Evolutionary conservation across 352 stramenopile species (phyloP).

Genomic region (Nannochloropsis limnetica): DNA sequence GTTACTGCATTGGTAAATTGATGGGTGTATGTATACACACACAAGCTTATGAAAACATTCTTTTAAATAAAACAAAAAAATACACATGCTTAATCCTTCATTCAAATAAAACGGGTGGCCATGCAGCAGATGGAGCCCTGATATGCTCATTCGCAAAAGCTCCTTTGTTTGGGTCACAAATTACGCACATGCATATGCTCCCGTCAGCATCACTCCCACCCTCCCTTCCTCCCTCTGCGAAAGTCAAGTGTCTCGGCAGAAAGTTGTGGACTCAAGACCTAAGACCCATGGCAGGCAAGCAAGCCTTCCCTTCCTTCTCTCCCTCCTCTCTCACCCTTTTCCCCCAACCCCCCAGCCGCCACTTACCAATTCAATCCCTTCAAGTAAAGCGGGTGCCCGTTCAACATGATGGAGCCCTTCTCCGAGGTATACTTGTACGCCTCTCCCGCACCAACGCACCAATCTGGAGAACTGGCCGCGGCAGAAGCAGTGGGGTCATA

Average conservation of each 20-base stretch:
- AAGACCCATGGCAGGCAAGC: neutral
- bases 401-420: conserved; percentile 16
- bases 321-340: neutral
- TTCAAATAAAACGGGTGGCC: too few relatives aligned
- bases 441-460: neutral
- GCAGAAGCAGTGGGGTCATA: neutral
- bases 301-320: neutral
- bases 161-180: too few relatives aligned
- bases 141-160: too few relatives aligned
- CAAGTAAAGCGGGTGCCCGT: conserved; percentile 9
- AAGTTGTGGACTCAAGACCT: neutral
- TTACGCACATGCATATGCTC: neutral
- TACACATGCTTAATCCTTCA: too few relatives aligned
- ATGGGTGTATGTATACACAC: too few relatives aligned
- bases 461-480: neutral
- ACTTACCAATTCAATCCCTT: conserved; percentile 28
- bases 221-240: neutral
- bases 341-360: too few relatives aligned
- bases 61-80: neutral
- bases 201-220: neutral
- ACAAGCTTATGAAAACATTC: neutral
- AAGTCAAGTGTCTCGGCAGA: neutral
- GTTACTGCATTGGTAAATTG: too few relatives aligned
- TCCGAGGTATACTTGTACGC: conserved; percentile 25
- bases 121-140: too few relatives aligned